Conservation (phyloP, 2,329 filamentous ascomycete species). For the Botrytis fragariae region DNA sequence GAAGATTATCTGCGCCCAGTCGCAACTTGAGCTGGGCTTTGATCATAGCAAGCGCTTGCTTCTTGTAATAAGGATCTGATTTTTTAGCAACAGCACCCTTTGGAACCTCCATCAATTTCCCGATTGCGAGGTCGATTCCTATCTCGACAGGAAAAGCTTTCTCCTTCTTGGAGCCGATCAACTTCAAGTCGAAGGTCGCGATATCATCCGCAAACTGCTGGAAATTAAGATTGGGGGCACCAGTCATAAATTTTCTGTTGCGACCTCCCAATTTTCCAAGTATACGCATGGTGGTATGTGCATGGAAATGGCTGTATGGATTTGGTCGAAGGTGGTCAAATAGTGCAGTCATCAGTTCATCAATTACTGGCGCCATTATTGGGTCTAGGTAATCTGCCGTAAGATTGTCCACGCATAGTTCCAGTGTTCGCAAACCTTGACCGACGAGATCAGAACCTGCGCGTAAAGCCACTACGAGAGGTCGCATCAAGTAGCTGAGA, state of each 20-base stretch:
- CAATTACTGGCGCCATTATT: conserved; percentile 98
- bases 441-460: conserved; percentile 92
- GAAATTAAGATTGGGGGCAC: conserved; percentile 79
- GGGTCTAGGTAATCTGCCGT: conserved; percentile 97
- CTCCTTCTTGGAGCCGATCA: conserved; percentile 87
- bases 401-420: conserved; percentile 96
- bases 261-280: conserved; percentile 93
- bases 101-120: conserved; percentile 78
- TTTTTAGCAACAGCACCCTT: conserved; percentile 56
- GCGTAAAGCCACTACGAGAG: conserved; percentile 89
- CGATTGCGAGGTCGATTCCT: conserved; percentile 84
- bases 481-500: conserved; percentile 93
- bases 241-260: conserved; percentile 92
- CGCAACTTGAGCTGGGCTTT: conserved; percentile 87
- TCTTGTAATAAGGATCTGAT: conserved; percentile 81
- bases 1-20: conserved; percentile 81
- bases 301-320: conserved; percentile 95
- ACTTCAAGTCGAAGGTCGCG: conserved; percentile 80
- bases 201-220: conserved; percentile 84
- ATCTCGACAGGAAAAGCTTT: conserved; percentile 82
- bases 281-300: conserved; percentile 96
- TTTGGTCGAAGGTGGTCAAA: conserved; percentile 94
- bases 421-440: conserved; percentile 87
- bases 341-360: conserved; percentile 95
- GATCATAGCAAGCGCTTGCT: conserved; percentile 84